Evolutionary conservation across 163 green algal species (phyloP), one percentile per base, ranked within the genome.

Genomic region (Volvox carteri): DNA sequence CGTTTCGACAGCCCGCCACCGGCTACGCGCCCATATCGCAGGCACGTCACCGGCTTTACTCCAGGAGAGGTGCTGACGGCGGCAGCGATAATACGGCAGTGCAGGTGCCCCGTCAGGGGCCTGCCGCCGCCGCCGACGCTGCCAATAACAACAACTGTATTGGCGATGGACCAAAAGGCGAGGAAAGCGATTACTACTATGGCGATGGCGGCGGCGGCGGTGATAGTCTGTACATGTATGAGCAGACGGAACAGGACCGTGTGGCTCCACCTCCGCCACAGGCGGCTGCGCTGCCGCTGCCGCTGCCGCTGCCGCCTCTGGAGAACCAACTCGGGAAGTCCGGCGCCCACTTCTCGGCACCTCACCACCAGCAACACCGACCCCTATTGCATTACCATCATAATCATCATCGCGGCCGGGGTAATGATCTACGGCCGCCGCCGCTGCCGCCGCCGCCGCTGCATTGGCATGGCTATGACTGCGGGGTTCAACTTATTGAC

Each of bases 21-120:
- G 81, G 81, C 2, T 88, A 88, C 37, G 68, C 68, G 44, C 81
- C 81, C 16, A 46, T 88, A 6, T 88, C 81, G 8, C 62, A 78
- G n/a, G 80, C 44, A 8, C 80, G 77, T 2, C 33, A 41, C 28
- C 42, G 73, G 37, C 70, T 4, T 37, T 2, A 23, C 19, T 19
- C 54, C 19, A 65, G 4, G 54, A 65, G 54, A 65, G 7, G 8
- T 65, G 54, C 54, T 60, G 50, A 25, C 54, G 54, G 54, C 5
- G 54, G 54, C 54, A 12, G 8, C 7, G 54, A 23, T 65, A 60
- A 60, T 60, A 60, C 16, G 50, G 50, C 16, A 60, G 16, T 60
- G 16, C 14, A 60, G 58, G 48, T 58, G 48, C 6, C 58, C 58
- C 19, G 58, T 70, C 19, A n/a, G n/a, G n/a, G n/a, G n/a, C n/a